These are phyloP conservation scores for Prasinococcaceae sp. DNA, from an alignment of 139 green algal genomes.

Conservation along the genomic window DNA sequence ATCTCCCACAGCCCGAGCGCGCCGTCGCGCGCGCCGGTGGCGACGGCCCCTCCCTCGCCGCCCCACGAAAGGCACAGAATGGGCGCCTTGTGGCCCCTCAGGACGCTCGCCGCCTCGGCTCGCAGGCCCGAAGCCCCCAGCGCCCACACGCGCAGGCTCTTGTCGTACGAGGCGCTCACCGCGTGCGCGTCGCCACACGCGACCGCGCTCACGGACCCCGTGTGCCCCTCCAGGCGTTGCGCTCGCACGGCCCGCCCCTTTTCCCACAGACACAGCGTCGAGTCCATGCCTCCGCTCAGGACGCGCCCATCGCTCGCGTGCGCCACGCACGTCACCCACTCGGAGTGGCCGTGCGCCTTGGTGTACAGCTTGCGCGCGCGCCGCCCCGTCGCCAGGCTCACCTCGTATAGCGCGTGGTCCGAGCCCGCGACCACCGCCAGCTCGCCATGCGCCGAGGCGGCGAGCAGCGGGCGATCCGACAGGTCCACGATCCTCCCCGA, in stretches of 20 bases:
- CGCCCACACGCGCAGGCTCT: conserved; percentile 45
- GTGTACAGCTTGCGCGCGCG: conserved; percentile 46
- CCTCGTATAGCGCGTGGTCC: conserved; percentile 59
- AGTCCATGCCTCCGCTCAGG: conserved; percentile 59
- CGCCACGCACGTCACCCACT: conserved; percentile 40
- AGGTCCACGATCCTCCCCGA: not conserved
- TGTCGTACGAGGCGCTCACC: conserved; percentile 45
- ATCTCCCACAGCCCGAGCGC: conserved; percentile 44
- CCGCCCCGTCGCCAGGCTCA: conserved; percentile 28
- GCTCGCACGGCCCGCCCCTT: conserved; percentile 14
- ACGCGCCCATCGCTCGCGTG: conserved; percentile 40
- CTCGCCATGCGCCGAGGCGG: not conserved
- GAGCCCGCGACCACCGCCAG: conserved; percentile 42
- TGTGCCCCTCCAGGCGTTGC: conserved; percentile 35
- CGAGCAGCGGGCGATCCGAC: not conserved
- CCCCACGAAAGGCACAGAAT: not conserved
- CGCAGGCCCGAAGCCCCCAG: not conserved
- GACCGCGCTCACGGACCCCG: conserved; percentile 27
- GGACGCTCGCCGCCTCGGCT: not conserved
- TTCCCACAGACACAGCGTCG: conserved; percentile 54
- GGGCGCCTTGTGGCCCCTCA: conserved; percentile 29
- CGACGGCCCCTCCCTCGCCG: not conserved
- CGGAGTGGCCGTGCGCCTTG: conserved; percentile 48
- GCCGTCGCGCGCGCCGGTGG: conserved; percentile 46
- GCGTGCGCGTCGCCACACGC: conserved; percentile 1